Base-by-base conservation (phyloP, 2,329 filamentous ascomycete species). In the Paracorniculantispora psalliotae region DNA sequence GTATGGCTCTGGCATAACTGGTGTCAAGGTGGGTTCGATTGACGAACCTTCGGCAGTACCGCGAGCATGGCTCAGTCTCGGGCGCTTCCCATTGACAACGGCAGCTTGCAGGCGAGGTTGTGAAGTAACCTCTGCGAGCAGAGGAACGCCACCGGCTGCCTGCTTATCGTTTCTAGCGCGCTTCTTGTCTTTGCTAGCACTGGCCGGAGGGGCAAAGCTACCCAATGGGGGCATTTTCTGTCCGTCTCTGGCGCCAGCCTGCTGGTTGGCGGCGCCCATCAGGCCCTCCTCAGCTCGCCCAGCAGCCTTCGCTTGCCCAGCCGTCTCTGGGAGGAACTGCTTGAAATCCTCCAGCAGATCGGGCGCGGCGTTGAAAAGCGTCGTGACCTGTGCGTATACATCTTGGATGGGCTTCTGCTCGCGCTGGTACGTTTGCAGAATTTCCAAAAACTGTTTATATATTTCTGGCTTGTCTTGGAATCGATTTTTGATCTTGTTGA, bases 401-500 rank as follows among this genome's bases (percentile, higher is more conserved):
- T 99, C 94, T 72, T 97, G 92, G 39, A 99, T 99, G 0, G 94
- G 96, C 71, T 97, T 97, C 56, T 94, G 96, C 72, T 99, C 94
- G 59, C 94, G 86, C 73, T 99, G 94, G 68, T 99, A 99, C 2
- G 94, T 99, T 74, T 99, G 94, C 48, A 99, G 79, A 51, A 99
- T 99, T 72, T 99, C 94, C 30, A 99, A 82, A 70, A 99, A 99
- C 70, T 99, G 93, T 73, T 99, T 99, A 79, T 99, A 99, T 63
- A 99, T 97, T 72, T 99, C 94, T 7, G 94, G 94, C 64, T 96
- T 92, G 68, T 92, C 88, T 67, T 96, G 89, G 75, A 97, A 99
- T 47, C 94, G 93, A 71, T 97, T 99, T 91, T 99, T 99, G 68
- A 99, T 99, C 77, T 99, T 99, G 72, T 99, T 99, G 57, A 99